phyloP scores from a whole-genome alignment of 2,329 filamentous ascomycete genomes.

The Trichoderma breve region DNA sequence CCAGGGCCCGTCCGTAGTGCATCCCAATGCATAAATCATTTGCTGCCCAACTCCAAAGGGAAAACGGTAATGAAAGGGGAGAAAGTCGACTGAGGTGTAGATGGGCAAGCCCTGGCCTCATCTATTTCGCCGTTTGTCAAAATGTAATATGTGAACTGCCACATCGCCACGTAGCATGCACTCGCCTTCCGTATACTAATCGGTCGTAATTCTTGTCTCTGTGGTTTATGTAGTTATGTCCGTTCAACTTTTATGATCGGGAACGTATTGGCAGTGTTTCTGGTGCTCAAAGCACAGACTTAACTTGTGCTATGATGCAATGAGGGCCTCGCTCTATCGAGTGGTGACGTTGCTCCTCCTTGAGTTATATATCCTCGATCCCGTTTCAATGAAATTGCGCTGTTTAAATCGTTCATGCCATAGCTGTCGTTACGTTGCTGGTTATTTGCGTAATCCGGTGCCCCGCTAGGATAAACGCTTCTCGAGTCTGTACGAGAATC shows the following conservation, averaged over 20 bases:
- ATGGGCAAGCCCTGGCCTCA: not conserved
- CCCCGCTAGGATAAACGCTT: conserved; percentile 42
- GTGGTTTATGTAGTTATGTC: not conserved
- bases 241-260: not conserved
- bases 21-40: conserved; percentile 7
- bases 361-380: conserved; percentile 14
- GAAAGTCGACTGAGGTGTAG: not conserved
- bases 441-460: conserved; percentile 26
- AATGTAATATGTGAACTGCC: not conserved
- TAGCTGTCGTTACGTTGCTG: conserved; percentile 17
- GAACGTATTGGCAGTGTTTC: not conserved
- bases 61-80: not conserved
- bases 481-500: conserved; percentile 44
- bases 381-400: conserved; percentile 4
- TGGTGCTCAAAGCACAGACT: not conserved
- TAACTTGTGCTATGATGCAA: not conserved
- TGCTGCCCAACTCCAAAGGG: conserved; percentile 2
- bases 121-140: not conserved
- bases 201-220: not conserved
- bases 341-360: not conserved
- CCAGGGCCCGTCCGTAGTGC: conserved; percentile 1
- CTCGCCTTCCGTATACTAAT: not conserved
- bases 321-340: not conserved
- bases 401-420: not conserved
- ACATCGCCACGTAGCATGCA: not conserved